A percentile compares a stretch with the other conserved stretches of the same genome.
Conservation (phyloP, 2,329 filamentous ascomycete species). For the Colletotrichum gigasporum region DNA sequence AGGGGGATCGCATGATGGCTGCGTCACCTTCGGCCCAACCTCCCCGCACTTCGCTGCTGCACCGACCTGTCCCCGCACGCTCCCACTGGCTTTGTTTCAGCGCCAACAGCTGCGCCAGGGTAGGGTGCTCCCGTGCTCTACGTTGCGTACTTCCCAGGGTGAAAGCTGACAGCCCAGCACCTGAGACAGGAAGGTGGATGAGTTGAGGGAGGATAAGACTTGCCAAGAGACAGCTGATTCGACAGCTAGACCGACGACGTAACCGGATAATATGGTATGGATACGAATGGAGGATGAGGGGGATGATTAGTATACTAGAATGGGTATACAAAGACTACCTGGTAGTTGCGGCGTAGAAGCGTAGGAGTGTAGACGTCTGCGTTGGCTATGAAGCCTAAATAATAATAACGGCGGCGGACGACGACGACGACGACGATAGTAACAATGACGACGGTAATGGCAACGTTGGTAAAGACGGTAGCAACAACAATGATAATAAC, state of each 20-base stretch:
- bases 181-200: conserved; percentile 9
- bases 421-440: too few species aligned
- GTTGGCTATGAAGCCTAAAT: too few species aligned
- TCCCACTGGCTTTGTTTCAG: conserved; percentile 30
- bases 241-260: not conserved
- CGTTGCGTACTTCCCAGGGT: too few species aligned
- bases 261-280: not conserved
- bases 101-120: conserved; percentile 17
- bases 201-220: not conserved
- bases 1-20: conserved; percentile 30
- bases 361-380: too few species aligned
- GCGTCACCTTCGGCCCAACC: conserved; percentile 28
- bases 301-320: not conserved
- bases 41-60: conserved; percentile 27
- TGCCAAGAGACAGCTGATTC: not conserved
- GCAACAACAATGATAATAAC: too few species aligned
- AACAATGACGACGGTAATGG: too few species aligned
- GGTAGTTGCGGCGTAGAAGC: not conserved
- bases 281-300: not conserved
- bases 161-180: too few species aligned
- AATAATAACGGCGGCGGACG: too few species aligned
- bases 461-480: too few species aligned
- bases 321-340: not conserved
- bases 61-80: conserved; percentile 25
- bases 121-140: conserved; percentile 32